These are phyloP conservation scores for Neophaeococcomyces mojaviensis DNA, from an alignment of 2,329 filamentous ascomycete species.

Conservation along the genomic window DNA sequence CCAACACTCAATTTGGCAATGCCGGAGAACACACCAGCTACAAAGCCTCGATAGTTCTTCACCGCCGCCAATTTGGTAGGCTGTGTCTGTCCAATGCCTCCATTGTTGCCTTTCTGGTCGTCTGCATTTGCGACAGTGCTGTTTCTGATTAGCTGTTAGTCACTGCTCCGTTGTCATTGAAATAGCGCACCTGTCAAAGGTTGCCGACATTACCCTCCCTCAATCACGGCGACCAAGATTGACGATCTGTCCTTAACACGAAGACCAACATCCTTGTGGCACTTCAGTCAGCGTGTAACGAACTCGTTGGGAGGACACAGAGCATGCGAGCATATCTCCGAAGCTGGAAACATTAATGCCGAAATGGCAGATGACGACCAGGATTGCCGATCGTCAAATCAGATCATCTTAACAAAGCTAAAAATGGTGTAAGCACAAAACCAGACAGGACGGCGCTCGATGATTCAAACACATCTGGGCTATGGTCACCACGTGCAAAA, in stretches of 20 bases:
- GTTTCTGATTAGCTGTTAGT: neutral
- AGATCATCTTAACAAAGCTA: neutral
- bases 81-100: slow-evolving; percentile 9
- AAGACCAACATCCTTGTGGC: neutral
- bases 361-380: neutral
- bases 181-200: slow-evolving; percentile 4
- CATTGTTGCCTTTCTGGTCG: slow-evolving; percentile 1
- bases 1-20: slow-evolving; percentile 65
- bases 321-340: too few relatives aligned
- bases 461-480: neutral
- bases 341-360: neutral
- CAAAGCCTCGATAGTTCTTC: slow-evolving; percentile 83
- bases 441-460: neutral
- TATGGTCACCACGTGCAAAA: neutral
- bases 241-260: slow-evolving; percentile 1
- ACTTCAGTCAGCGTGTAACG: too few relatives aligned
- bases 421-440: neutral
- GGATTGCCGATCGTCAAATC: neutral
- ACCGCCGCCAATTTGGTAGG: slow-evolving; percentile 8
- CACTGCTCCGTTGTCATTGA: too few relatives aligned
- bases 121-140: slow-evolving; percentile 7
- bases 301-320: too few relatives aligned
- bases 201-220: slow-evolving; percentile 9
- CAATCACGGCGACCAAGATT: neutral
- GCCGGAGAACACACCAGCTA: slow-evolving; percentile 91